Evolutionary conservation across 495 filamentous ascomycete species (phyloP).

Genomic region (Lasiosphaeris hirsuta): DNA sequence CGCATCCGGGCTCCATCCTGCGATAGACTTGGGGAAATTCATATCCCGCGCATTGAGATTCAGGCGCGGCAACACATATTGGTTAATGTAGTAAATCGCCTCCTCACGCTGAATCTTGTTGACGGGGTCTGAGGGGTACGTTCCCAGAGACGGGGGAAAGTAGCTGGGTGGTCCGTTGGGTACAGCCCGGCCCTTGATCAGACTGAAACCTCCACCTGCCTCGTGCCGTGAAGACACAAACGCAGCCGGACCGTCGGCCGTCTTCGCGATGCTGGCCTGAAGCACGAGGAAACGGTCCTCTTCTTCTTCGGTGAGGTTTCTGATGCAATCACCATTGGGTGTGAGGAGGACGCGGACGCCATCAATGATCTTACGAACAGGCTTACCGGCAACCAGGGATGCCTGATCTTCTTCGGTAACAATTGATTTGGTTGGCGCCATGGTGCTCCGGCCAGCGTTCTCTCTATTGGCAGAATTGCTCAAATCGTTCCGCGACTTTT

Average conservation of each 20-base stretch:
- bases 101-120: conserved; percentile 60
- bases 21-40: conserved; percentile 30
- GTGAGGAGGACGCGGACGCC: conserved; percentile 63
- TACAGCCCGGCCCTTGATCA: conserved; percentile 54
- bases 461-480: conserved; percentile 6
- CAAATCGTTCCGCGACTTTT: conserved; percentile 23
- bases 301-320: conserved; percentile 70
- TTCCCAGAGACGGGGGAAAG: conserved; percentile 43
- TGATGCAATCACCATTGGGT: conserved; percentile 73
- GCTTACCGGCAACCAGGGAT: conserved; percentile 43
- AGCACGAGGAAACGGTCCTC: conserved; percentile 74
- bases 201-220: conserved; percentile 46
- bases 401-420: conserved; percentile 52
- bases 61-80: conserved; percentile 56
- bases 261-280: conserved; percentile 56
- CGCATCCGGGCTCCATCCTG: conserved; percentile 18
- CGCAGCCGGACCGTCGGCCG: conserved; percentile 41
- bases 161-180: conserved; percentile 53
- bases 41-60: conserved; percentile 42
- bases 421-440: conserved; percentile 42
- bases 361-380: conserved; percentile 49
- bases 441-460: conserved; percentile 13
- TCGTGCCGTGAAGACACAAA: conserved; percentile 48
- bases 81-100: conserved; percentile 63
- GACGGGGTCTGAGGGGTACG: conserved; percentile 46